A percentile compares a stretch with the other conserved stretches of the same genome.
Conservation (phyloP, 768 basidiomycete genomes). For the Pleurotus cornucopiae region DNA sequence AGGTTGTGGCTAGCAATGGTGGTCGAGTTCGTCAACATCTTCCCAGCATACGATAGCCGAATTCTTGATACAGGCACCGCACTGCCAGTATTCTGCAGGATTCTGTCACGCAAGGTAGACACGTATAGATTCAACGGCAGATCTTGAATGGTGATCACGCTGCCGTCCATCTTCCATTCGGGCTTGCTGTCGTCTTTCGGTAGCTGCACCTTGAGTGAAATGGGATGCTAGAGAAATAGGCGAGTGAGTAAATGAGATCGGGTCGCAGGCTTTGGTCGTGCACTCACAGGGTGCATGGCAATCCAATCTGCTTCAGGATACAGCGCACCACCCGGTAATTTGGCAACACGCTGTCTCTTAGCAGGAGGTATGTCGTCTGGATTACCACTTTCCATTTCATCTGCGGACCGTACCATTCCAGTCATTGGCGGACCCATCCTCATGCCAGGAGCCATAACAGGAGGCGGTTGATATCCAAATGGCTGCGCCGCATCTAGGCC, state of each 20-base stretch:
- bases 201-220: constrained; percentile 80
- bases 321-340: constrained; percentile 76
- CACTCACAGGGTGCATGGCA: constrained; percentile 74
- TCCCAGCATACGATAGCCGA: constrained; percentile 72
- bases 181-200: constrained; percentile 80
- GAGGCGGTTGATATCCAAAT: constrained; percentile 67
- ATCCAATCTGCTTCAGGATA: constrained; percentile 93
- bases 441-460: constrained; percentile 43
- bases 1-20: constrained; percentile 86
- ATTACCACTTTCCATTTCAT: constrained; percentile 68
- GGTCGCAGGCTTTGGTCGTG: background rate
- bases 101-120: constrained; percentile 86
- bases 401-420: constrained; percentile 75
- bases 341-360: constrained; percentile 84
- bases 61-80: constrained; percentile 78
- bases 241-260: background rate
- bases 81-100: constrained; percentile 74
- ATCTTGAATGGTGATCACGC: constrained; percentile 71
- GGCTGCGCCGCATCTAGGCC: constrained; percentile 72
- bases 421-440: constrained; percentile 49
- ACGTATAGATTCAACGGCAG: constrained; percentile 82
- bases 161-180: constrained; percentile 91
- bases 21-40: constrained; percentile 83
- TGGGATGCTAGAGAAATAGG: constrained; percentile 57
- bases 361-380: constrained; percentile 70